These are phyloP conservation scores for Solanum boliviense DNA, from an alignment of 257 asterid species.

Conservation along the genomic window DNA sequence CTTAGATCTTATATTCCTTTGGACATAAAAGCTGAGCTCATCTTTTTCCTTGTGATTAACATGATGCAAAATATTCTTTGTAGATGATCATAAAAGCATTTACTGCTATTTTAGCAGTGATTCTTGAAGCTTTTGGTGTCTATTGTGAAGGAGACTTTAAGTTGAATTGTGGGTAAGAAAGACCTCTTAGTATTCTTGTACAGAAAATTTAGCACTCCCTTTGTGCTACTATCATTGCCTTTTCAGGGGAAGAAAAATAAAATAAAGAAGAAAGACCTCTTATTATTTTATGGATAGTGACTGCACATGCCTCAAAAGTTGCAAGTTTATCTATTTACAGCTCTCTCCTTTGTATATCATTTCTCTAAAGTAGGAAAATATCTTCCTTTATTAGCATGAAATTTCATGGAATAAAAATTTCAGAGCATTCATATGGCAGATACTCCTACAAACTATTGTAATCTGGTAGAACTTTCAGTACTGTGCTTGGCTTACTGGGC, in stretches of 20 bases:
- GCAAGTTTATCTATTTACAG: neutral
- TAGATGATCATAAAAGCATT: conserved; percentile 96
- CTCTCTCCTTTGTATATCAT: neutral
- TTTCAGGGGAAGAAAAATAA: neutral
- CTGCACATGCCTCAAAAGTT: neutral
- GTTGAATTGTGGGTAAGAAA: conserved; percentile 92
- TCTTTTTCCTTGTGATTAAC: conserved; percentile 3
- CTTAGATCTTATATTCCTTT: neutral
- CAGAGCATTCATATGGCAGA: neutral
- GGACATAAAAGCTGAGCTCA: neutral
- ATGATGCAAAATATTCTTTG: conserved; percentile 10
- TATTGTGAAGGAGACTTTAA: conserved; percentile 97
- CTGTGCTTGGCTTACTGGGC: neutral
- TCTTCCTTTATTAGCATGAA: neutral
- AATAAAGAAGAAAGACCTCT: neutral
- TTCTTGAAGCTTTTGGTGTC: conserved; percentile 86
- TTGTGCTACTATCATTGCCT: neutral
- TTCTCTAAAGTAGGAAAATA: neutral
- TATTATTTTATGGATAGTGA: neutral
- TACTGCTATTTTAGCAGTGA: conserved; percentile 79
- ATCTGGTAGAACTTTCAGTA: neutral
- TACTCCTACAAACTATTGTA: neutral
- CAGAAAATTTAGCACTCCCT: neutral
- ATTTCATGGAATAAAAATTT: neutral
- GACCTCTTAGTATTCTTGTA: neutral